Conservation (phyloP, 2,329 filamentous ascomycete species). For the Dactylellina sp. region DNA sequence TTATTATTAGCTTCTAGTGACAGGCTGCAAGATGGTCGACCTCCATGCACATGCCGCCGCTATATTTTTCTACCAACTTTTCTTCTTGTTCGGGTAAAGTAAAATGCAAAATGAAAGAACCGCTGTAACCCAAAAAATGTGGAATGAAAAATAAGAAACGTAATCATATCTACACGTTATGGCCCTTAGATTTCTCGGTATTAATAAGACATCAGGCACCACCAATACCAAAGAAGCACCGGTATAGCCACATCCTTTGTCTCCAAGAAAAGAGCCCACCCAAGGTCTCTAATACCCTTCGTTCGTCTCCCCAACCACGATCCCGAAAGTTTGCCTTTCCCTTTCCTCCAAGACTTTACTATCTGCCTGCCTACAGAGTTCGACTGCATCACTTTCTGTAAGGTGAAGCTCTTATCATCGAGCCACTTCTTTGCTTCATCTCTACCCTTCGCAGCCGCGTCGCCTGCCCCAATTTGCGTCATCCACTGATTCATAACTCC, state of each 20-base stretch:
- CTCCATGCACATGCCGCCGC: too few species aligned
- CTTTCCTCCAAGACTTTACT: slow-evolving; percentile 47
- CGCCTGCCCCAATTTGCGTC: slow-evolving; percentile 33
- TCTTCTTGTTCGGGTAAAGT: not conserved
- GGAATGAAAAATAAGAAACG: slow-evolving; percentile 12
- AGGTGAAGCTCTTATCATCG: slow-evolving; percentile 51
- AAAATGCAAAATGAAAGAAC: not conserved
- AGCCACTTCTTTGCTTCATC: slow-evolving; percentile 54
- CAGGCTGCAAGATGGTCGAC: too few species aligned
- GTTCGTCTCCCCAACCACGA: slow-evolving; percentile 44
- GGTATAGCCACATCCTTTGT: slow-evolving; percentile 31
- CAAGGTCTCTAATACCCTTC: slow-evolving; percentile 7
- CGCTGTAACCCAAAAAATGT: slow-evolving; percentile 12
- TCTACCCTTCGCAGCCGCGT: slow-evolving; percentile 37
- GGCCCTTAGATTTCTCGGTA: not conserved
- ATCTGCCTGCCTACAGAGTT: slow-evolving; percentile 39
- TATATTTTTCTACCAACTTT: slow-evolving; percentile 1
- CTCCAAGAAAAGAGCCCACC: slow-evolving; percentile 40
- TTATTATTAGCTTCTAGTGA: slow-evolving; percentile 8
- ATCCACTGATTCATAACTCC: slow-evolving; percentile 55
- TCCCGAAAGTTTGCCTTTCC: slow-evolving; percentile 23
- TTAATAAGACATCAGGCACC: slow-evolving; percentile 46
- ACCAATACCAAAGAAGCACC: slow-evolving; percentile 45
- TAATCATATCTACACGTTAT: slow-evolving; percentile 26
- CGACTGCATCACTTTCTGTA: slow-evolving; percentile 52